A percentile compares a stretch with the other conserved stretches of the same genome.
These are phyloP conservation scores for Excoecaria agallocha DNA, from an alignment of 345 rosid genomes.

Conservation along the genomic window DNA sequence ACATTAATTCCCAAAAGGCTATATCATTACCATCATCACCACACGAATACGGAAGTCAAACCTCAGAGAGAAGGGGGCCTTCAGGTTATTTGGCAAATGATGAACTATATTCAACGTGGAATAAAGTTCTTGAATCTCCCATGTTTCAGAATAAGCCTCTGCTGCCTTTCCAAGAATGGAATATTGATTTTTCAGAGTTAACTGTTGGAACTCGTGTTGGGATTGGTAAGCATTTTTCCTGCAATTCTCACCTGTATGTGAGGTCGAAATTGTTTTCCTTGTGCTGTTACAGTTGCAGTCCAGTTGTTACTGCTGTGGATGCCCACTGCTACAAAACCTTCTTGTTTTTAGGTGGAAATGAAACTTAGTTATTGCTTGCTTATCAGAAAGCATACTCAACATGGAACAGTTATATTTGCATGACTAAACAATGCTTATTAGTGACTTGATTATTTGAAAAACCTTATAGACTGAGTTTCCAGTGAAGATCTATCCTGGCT, in stretches of 20 bases:
- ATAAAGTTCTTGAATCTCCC: slow-evolving; percentile 81
- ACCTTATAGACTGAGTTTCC: not conserved
- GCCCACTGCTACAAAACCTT: not conserved
- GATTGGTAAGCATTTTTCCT: slow-evolving; percentile 55
- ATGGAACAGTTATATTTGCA: not conserved
- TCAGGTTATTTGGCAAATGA: slow-evolving; percentile 42
- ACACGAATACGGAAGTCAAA: slow-evolving; percentile 62
- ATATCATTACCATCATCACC: slow-evolving; percentile 94
- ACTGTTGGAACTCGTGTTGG: slow-evolving; percentile 96
- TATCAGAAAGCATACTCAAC: not conserved
- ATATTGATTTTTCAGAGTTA: slow-evolving; percentile 90
- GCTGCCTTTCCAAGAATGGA: slow-evolving; percentile 84
- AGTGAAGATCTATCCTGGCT: not conserved
- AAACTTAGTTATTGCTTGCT: not conserved
- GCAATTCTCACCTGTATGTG: not conserved
- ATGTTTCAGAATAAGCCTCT: slow-evolving; percentile 69
- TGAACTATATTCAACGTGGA: slow-evolving; percentile 65
- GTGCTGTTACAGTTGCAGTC: not conserved
- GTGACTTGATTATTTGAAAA: not conserved
- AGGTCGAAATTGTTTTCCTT: slow-evolving; percentile 4
- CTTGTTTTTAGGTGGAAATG: not conserved
- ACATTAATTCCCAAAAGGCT: slow-evolving; percentile 77
- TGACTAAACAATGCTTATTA: not conserved
- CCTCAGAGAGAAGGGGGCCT: slow-evolving; percentile 51
- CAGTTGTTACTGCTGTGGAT: not conserved